These are phyloP conservation scores for Cubamyces sp. DNA, from an alignment of 768 basidiomycete species.

Conservation along the genomic window DNA sequence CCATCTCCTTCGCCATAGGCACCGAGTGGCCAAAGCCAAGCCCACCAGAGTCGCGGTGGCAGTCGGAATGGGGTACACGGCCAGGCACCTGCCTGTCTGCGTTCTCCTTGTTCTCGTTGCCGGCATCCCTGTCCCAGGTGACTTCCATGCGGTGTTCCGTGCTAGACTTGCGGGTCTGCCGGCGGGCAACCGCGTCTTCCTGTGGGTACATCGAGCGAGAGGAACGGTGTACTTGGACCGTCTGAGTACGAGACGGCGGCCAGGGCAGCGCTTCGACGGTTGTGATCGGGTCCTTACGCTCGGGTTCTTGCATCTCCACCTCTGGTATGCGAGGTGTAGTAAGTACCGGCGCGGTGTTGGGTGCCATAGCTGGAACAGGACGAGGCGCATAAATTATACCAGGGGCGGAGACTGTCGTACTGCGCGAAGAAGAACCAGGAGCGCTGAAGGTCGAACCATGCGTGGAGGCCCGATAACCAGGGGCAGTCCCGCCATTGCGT, in stretches of 20 bases:
- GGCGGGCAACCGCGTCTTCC: conserved; percentile 2
- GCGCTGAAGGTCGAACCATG: background rate
- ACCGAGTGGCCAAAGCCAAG: conserved; percentile 39
- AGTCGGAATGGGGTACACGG: conserved; percentile 26
- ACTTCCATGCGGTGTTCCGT: conserved; percentile 17
- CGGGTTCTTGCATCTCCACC: conserved; percentile 44
- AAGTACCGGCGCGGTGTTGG: conserved; percentile 41
- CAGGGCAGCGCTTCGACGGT: conserved; percentile 40
- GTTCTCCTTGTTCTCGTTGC: conserved; percentile 46
- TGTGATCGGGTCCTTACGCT: conserved; percentile 51
- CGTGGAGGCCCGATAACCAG: conserved; percentile 20
- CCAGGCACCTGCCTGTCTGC: conserved; percentile 31
- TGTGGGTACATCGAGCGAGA: background rate
- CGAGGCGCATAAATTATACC: conserved; percentile 29
- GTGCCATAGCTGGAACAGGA: conserved; percentile 25
- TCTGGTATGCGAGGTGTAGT: conserved; percentile 47
- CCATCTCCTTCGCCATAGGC: conserved; percentile 52
- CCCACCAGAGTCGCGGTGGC: conserved; percentile 35
- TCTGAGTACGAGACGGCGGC: conserved; percentile 23
- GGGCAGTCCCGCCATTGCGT: conserved; percentile 5
- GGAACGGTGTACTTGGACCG: background rate
- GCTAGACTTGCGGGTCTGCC: conserved; percentile 9
- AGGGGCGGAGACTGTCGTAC: conserved; percentile 17
- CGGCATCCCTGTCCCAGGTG: conserved; percentile 12
- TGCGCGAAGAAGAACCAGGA: conserved; percentile 11